Base-by-base conservation (phyloP, 2,329 filamentous ascomycete genomes). In the Colletotrichum sp. region DNA sequence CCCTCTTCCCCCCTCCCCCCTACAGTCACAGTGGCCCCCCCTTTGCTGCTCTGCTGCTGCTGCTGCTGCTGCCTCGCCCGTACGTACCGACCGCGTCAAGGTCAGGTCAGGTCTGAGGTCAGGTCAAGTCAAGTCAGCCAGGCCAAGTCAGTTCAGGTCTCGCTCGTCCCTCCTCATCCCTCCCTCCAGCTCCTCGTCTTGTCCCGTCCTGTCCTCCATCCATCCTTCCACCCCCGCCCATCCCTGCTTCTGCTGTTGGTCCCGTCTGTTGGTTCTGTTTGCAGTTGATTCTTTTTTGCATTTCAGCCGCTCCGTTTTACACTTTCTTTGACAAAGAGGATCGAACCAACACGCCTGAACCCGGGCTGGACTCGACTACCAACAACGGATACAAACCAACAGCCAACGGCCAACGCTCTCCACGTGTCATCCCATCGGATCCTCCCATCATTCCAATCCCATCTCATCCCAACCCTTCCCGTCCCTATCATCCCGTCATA, bases 371-470 rank as follows among this genome's bases (percentile, higher is more conserved):
- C 39, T 49, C 4, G 39, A 49, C 39, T 34, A 62, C 26, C 59
- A 34, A n/a, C 57, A 10, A 34, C 24, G 30, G 26, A 30, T 30
- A n/a, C 59, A 63, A 30, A 21, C 59, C 59, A 63, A 63, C 59
- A 34, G 1, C 59, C 59, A 34, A 63, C 59, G 55, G 59, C 59
- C 59, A 34, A 63, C 59, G 59, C 68, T 70, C 68, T 70, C 68
- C 68, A 70, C 68, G 68, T 70, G 68, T 63, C 68, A 63, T 70
- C 34, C 68, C 68, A 52, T 70, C 68, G 57, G 36, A 70, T 70
- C 68, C 34, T 52, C 24, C 62, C 59, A 34, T 55, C 55, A 59
- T 60, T 30, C 52, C 66, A 69, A 63, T 70, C 44, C 28, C 44
- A 36, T 68, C 44, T 52, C 49, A 57, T 68, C 65, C 36, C 26